Conservation (phyloP, 1,284 basidiomycete species). For the Trichosporon coremiiforme region DNA sequence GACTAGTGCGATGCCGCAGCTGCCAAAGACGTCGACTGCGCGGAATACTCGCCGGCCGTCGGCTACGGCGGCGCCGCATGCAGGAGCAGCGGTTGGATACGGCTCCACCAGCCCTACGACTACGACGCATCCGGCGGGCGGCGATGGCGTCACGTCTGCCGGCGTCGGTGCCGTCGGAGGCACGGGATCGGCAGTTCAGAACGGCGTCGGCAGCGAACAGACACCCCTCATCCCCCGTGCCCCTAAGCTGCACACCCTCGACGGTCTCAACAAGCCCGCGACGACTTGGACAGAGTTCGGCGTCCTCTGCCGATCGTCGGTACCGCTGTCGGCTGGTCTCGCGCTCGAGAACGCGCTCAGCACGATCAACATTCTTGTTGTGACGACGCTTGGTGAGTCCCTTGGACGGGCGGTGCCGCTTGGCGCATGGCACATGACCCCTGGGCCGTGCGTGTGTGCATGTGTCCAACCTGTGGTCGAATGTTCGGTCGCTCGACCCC, state of each 20-base stretch:
- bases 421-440: not conserved
- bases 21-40: not conserved
- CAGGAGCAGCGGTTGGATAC: not conserved
- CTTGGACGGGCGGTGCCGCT: not conserved
- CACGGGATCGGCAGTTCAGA: not conserved
- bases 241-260: conserved; percentile 25
- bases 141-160: not conserved
- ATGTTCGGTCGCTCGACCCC: not conserved
- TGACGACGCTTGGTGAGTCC: conserved; percentile 34
- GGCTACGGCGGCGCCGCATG: not conserved
- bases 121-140: not conserved
- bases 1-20: conserved; percentile 5
- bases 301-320: conserved; percentile 25
- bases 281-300: conserved; percentile 30
- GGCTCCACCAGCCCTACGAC: not conserved
- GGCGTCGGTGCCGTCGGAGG: conserved; percentile 1
- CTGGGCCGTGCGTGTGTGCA: not conserved
- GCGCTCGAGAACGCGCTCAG: conserved; percentile 36
- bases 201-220: not conserved
- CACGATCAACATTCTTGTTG: conserved; percentile 38
- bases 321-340: conserved; percentile 32
- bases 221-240: not conserved
- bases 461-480: not conserved
- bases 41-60: conserved; percentile 9
- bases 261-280: conserved; percentile 30